phyloP scores from a whole-genome alignment of 23 red algal genomes.

The Gracilaria caudata region DNA sequence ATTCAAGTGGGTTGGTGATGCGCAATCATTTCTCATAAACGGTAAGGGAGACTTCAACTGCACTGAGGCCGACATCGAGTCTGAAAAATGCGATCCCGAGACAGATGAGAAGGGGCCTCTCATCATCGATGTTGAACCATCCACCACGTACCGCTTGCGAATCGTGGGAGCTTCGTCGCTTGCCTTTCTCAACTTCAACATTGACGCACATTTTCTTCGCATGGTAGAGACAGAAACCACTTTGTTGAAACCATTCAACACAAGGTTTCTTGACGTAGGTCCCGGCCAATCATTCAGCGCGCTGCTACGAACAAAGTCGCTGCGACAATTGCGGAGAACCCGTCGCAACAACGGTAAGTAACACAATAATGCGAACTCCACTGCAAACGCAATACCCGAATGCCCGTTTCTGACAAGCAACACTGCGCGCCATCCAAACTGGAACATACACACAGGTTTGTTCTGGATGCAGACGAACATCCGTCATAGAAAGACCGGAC shows the following conservation, averaged over 20 bases:
- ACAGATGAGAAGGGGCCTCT: conserved; percentile 12
- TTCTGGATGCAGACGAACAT: conserved; percentile 64
- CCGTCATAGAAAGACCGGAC: conserved; percentile 26
- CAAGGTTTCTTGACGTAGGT: conserved; percentile 32
- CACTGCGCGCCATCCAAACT: background rate
- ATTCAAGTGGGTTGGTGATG: conserved; percentile 50
- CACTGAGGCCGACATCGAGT: conserved; percentile 13
- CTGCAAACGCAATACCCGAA: too few species aligned
- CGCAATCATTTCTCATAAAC: conserved; percentile 45
- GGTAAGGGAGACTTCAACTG: conserved; percentile 52
- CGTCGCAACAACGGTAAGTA: conserved; percentile 20
- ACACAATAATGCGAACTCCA: background rate
- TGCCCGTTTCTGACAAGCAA: background rate
- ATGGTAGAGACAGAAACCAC: conserved; percentile 46
- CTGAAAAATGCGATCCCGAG: background rate
- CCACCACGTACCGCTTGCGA: conserved; percentile 33
- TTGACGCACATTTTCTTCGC: conserved; percentile 28
- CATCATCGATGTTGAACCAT: conserved; percentile 42
- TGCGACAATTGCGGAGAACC: conserved; percentile 15
- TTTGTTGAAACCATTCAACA: conserved; percentile 21
- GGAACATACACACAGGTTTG: background rate
- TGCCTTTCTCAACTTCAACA: conserved; percentile 55
- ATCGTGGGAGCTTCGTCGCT: conserved; percentile 46
- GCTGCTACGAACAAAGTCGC: conserved; percentile 34
- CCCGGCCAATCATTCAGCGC: conserved; percentile 56